Conservation (phyloP, 2,329 filamentous ascomycete species). For the Fusarium concolor region DNA sequence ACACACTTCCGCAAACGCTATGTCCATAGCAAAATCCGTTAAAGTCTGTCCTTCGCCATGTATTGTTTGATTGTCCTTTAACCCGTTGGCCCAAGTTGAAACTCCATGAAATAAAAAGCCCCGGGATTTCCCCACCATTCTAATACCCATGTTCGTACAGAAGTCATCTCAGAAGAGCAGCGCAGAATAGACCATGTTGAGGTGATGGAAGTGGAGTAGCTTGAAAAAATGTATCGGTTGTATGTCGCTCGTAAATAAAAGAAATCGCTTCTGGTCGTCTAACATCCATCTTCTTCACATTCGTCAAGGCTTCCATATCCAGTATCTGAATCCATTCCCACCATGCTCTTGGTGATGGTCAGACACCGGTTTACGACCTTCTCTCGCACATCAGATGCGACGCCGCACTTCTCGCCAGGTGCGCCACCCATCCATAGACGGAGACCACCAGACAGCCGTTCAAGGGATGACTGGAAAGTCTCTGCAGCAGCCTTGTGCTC, state of each 20-base stretch:
- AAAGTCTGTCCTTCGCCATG: conserved; percentile 33
- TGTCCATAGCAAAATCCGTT: conserved; percentile 19
- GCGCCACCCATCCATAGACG: conserved; percentile 70
- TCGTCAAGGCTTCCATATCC: conserved; percentile 71
- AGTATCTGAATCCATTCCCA: conserved; percentile 70
- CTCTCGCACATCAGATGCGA: conserved; percentile 64
- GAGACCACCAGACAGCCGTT: conserved; percentile 67
- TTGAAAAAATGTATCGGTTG: conserved; percentile 4
- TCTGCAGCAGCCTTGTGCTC: conserved; percentile 60
- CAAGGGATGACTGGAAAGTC: conserved; percentile 61
- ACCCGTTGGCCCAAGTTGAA: conserved; percentile 37
- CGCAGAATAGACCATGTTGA: conserved; percentile 15
- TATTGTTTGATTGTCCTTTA: conserved; percentile 39
- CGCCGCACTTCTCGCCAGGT: conserved; percentile 62
- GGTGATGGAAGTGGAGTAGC: conserved; percentile 30
- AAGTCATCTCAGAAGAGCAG: conserved; percentile 35
- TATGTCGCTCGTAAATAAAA: conserved; percentile 17
- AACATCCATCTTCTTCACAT: conserved; percentile 52
- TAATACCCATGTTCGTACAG: conserved; percentile 48
- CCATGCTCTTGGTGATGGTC: conserved; percentile 64
- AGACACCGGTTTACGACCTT: conserved; percentile 68
- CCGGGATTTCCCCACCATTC: conserved; percentile 33
- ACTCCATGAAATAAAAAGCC: conserved; percentile 38
- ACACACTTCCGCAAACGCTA: conserved; percentile 26
- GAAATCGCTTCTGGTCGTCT: conserved; percentile 26